Base-by-base conservation (phyloP, 2,329 filamentous ascomycete species). In the Colletotrichum sojae region DNA sequence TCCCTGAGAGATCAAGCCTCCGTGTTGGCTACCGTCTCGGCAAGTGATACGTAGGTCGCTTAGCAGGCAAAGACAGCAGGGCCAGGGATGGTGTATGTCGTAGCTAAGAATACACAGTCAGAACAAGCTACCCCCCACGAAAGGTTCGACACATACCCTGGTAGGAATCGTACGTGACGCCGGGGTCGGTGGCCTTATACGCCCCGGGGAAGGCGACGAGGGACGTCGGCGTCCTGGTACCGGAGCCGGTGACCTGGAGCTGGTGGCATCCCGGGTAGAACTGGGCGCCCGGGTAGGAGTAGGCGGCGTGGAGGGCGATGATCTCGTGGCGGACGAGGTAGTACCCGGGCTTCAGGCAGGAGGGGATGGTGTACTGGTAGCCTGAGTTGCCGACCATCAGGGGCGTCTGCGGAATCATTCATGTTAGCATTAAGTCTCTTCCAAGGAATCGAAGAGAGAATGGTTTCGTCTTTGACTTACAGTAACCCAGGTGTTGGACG, bases 231-330 rank as follows among this genome's bases (percentile, higher is more conserved):
- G 76, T 79, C 8, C 80, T 82, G 57, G 74, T 82, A 6, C 85
- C 85, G 22, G 82, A 79, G 16, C 86, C 85, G 1, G 83, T 84
- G 22, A 89, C 84, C 74, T 87, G 79, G 25, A 89, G 80, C 76
- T 89, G 87, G 75, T 88, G 86, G 77, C 86, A 89, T 8, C 85
- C 85, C 0, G 87, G 86, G 73, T 89, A 89, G 76, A 88, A 85
- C 73, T 89, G 87, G 1, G 84, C 86, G 18, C 87, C 87, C 0
- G 85, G 85, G 72, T 87, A 87, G 5, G 75, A 52, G 64, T 77
- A 83, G 16, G 80, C 81, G 3, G 84, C 72, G 76, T 88, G 86
- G 58, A 89, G 81, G 4, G 86, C 87, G 69, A 88, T 84, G 73
- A 87, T 83, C 76, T 89, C 87, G 73, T 89, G 87, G 56, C 87